Evolutionary conservation across 331 rosid genomes (phyloP), one percentile per base, ranked within the genome.

Genomic region (Spiraea crenata): DNA sequence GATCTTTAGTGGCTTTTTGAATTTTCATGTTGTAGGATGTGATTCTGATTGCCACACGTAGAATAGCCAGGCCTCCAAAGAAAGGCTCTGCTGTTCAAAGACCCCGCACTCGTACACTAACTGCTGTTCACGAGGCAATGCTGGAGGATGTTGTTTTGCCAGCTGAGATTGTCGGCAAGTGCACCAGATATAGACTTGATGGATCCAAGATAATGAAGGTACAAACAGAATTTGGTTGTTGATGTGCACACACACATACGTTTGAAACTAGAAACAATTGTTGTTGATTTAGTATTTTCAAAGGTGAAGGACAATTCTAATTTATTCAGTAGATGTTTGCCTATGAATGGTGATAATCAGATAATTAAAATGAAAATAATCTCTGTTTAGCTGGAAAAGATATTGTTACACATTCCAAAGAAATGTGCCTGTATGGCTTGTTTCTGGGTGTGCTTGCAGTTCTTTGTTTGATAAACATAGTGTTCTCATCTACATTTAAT

Each of bases 141-240:
- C 70, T 87, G 34, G 89, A 87, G 77, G 92, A 87, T 54, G 67
- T 82, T 54, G 87, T 82, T 35, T 63, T 75, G 62, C 89, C 91
- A 72, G 91, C 89, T 39, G 89, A 87, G 83, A 87, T 86, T 84
- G 89, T 79, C 58, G 91, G 91, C 39, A 84, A 86, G 68, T 82
- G 87, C 1, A 38, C 54, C 61, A 79, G 91, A 77, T 86, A 74
- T 47, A 65, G 89, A 42, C 9, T 84, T 62, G 91, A 84, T 62
- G 89, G 91, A 12, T 82, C 87, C 70, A 87, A 82, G 80, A 73
- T 82, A 16, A 82, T 75, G 12, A 87, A 87, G 85, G 92, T 84
- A 62, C 63, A 44, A 38, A 67, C 0, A 50, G 2, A 11, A 6
- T 57, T 67, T 8, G 11, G 34, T 14, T 38, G 25, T 20, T 57